Base-by-base conservation (phyloP, 2,329 filamentous ascomycete genomes). In the Fusarium kyushuense region DNA sequence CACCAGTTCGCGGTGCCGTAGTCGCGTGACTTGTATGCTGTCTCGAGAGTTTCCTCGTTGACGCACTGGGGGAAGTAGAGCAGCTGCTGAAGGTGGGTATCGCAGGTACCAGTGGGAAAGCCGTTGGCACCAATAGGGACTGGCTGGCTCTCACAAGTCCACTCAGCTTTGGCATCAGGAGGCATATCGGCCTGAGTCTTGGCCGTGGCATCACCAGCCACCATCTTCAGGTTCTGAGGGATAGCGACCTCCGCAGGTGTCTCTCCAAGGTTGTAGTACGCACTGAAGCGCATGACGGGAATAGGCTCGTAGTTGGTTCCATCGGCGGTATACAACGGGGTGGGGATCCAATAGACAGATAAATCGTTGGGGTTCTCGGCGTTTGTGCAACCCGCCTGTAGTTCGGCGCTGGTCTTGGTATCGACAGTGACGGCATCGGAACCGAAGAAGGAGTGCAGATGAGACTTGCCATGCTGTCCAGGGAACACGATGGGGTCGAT, bases 291-390 rank as follows among this genome's bases (percentile, higher is more conserved):
- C 55, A 65, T 70, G 47, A 74, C 72, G 54, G 68, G 76, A 14
- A 77, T 78, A 14, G 70, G 67, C 17, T 76, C 75, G 10, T 69
- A 79, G 35, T 75, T 74, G n/a, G 61, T 71, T 35, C 76, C 74
- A 23, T 76, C 68, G 36, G 71, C 67, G 10, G 77, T 78, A 67
- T 77, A 79, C 3, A 80, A 76, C 6, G 79, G 77, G 0, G 82
- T 83, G 0, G 81, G 82, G 1, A 79, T 75, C 82, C 79, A 84
- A 76, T 84, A 84, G 6, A 78, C 74, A 0, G 80, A 82, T 2
- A 83, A 72, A 58, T 84, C 82, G 54, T 84, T 84, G 21, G 81
- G 79, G 73, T 84, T 84, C 62, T 82, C 74, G 17, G 76, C 79
- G 11, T 77, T 80, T 12, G 81, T 79, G 76, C 82, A 84, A 11